phyloP scores from a whole-genome alignment of 768 basidiomycete genomes.

The Tulasnella sp. region DNA sequence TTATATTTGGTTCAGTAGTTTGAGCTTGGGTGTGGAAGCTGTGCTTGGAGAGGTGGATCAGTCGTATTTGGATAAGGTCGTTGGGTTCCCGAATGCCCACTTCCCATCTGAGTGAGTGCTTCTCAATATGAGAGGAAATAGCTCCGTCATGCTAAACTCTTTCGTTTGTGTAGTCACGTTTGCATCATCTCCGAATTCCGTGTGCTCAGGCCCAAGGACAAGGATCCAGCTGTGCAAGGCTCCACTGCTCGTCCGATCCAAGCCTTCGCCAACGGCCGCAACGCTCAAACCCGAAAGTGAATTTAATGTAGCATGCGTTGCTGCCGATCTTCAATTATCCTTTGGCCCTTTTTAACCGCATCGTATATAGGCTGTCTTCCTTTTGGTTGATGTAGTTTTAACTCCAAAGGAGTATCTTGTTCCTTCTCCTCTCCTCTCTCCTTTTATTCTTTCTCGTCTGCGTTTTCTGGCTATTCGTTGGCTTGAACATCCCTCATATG shows the following conservation, averaged over 20 bases:
- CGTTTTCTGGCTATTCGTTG: conserved; percentile 8
- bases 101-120: conserved; percentile 90
- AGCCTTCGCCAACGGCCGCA: conserved; percentile 14
- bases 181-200: conserved; percentile 68
- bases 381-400: conserved; percentile 4
- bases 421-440: conserved; percentile 10
- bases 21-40: conserved; percentile 65
- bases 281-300: conserved; percentile 11
- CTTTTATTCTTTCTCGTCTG: neutral
- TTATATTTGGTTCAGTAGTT: conserved; percentile 85
- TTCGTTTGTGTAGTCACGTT: conserved; percentile 48
- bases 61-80: conserved; percentile 76
- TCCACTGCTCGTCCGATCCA: neutral
- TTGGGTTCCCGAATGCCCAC: conserved; percentile 94
- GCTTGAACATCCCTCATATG: conserved; percentile 1
- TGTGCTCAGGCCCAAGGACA: conserved; percentile 36
- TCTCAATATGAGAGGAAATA: neutral
- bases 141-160: conserved; percentile 9
- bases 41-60: conserved; percentile 85
- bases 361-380: neutral
- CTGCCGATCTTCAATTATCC: conserved; percentile 3
- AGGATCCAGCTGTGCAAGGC: neutral
- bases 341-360: neutral
- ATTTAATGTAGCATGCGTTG: neutral
- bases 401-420: neutral